phyloP scores from a whole-genome alignment of 441 rosid species.

The Flueggea neowawraea region DNA sequence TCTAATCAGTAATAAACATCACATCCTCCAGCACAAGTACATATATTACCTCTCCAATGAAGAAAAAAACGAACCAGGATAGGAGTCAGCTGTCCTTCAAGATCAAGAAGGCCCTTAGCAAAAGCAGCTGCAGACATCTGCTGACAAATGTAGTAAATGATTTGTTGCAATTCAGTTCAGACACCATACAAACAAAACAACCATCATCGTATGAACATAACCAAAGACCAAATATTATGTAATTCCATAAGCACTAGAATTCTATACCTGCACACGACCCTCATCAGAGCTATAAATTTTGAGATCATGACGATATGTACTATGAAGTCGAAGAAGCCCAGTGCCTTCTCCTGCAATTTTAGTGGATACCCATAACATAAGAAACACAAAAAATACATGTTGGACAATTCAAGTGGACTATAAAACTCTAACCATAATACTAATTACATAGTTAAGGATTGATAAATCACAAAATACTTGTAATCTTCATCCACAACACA shows the following conservation, averaged over 20 bases:
- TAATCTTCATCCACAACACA: not conserved
- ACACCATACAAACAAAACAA: conserved; percentile 12
- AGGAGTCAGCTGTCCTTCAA: conserved; percentile 99
- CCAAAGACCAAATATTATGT: conserved; percentile 8
- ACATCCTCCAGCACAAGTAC: conserved; percentile 13
- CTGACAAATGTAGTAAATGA: conserved; percentile 18
- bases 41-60: conserved; percentile 8
- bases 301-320: conserved; percentile 99
- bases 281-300: conserved; percentile 99
- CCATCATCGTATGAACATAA: conserved; percentile 4
- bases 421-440: too few relatives aligned
- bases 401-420: too few relatives aligned
- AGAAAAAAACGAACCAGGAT: conserved; percentile 67
- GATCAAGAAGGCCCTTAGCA: conserved; percentile 99
- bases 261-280: conserved; percentile 97
- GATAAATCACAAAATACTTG: too few relatives aligned
- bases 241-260: conserved; percentile 1
- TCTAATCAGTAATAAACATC: conserved; percentile 17
- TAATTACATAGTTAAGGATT: too few relatives aligned
- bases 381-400: conserved; percentile 6
- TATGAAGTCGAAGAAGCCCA: conserved; percentile 98
- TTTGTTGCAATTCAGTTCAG: conserved; percentile 4
- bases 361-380: conserved; percentile 15
- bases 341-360: conserved; percentile 93
- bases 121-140: conserved; percentile 99